Percentiles rank a stretch among this genome's conserved stretches.
phyloP scores from a whole-genome alignment of 371 early-diverging fungal genomes.

The Dinochytrium kinnereticum region DNA sequence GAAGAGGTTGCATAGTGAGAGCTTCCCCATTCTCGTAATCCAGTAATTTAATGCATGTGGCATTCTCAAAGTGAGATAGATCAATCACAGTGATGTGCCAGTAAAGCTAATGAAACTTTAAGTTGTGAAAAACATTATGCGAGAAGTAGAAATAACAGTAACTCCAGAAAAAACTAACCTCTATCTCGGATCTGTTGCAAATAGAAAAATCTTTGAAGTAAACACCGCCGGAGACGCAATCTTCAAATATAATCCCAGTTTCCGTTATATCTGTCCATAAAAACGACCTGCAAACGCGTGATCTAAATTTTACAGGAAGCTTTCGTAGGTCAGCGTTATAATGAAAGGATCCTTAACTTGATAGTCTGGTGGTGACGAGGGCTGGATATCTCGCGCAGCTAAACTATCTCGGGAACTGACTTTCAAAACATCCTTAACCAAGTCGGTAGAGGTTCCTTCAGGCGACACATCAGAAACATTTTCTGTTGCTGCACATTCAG shows the following conservation, averaged over 20 bases:
- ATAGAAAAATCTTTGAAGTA: conserved; percentile 90
- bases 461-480: neutral
- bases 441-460: neutral
- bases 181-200: conserved; percentile 68
- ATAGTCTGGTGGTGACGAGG: conserved; percentile 26
- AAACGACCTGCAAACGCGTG: conserved; percentile 85
- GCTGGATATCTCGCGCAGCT: neutral
- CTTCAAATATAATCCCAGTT: conserved; percentile 90
- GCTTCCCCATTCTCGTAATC: conserved; percentile 77
- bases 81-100: conserved; percentile 84
- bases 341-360: conserved; percentile 21
- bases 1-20: conserved; percentile 57
- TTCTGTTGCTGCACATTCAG: too few species aligned
- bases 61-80: conserved; percentile 59
- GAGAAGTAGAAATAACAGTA: too few species aligned
- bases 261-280: conserved; percentile 89
- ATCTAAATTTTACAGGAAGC: conserved; percentile 77
- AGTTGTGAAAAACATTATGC: too few species aligned
- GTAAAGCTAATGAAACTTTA: conserved; percentile 58
- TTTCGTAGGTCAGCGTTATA: too few species aligned
- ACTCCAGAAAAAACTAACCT: too few species aligned
- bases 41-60: conserved; percentile 67
- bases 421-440: neutral
- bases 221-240: conserved; percentile 85
- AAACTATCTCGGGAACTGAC: neutral